Evolutionary conservation across 1,139 yeast species (phyloP), one percentile per base, ranked within the genome.

Genomic region (Geotrichum cucujoidarum): DNA sequence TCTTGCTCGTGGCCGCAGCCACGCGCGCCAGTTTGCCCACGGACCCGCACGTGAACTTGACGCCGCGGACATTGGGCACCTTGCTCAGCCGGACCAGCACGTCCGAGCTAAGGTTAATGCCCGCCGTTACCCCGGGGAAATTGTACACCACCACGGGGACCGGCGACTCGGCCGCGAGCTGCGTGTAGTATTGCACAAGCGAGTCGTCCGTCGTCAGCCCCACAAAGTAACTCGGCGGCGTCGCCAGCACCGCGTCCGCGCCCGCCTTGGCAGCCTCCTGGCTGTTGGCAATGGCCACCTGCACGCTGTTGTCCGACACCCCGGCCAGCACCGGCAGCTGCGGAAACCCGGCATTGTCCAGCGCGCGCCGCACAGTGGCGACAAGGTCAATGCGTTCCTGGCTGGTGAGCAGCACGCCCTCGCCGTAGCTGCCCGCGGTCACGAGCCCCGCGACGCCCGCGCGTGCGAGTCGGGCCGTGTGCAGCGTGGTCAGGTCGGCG

Each of bases 31-130:
- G 67, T 51, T 66, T 55, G 30, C 70, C 72, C 45, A 66, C 59
- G 53, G 64, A 68, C 53, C 67, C 71, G 56, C 73, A 72, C 17
- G 76, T 69, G 48, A 72, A 65, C 55, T 73, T 73, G 53, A 67
- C 65, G 4, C 77, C 77, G 32, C 70, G 71, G 37, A 73, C 69
- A 46, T 73, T 71, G 29, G 66, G 63, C 53, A 72, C 75, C 55
- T 75, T 74, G 1, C 88, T 70, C 51, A 89, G 67, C 5, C 87
- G 75, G 48, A 75, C 78, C 66, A 83, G 71, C 63, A 89, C 77
- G 53, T 75, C 75, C 61, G 87, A 94, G 60, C 87, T 95, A 57
- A 89, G 77, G 45, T 68, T 66, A 11, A 62, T 57, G 16, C 65
- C 39, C 51, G 53, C 51, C 4, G 56, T 8, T 21, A 71, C 75